Evolutionary conservation across 2,329 filamentous ascomycete species (phyloP).

Genomic region (Phaeosphaeriaceae sp.): DNA sequence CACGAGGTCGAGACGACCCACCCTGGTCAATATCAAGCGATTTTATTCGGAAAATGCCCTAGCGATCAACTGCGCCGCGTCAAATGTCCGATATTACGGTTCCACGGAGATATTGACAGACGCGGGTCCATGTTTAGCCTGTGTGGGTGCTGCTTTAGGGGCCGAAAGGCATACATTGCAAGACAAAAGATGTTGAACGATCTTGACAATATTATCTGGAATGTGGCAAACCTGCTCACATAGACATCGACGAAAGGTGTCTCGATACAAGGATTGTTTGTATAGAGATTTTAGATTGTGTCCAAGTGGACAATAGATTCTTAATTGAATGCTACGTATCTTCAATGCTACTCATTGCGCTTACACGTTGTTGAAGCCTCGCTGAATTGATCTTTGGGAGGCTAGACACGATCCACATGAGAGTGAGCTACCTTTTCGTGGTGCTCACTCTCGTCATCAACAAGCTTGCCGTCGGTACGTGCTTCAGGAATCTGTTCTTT

Average conservation of each 20-base stretch:
- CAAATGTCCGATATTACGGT: neutral
- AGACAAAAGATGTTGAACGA: too few relatives aligned
- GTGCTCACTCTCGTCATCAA: slow-evolving; percentile 23
- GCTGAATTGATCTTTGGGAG: neutral
- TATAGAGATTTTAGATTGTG: neutral
- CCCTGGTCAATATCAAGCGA: neutral
- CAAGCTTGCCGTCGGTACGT: slow-evolving; percentile 5
- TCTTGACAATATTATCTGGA: too few relatives aligned
- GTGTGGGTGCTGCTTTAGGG: neutral
- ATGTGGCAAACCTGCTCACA: too few relatives aligned
- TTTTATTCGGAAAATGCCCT: neutral
- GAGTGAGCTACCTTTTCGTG: slow-evolving; percentile 18
- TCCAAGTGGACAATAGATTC: too few relatives aligned
- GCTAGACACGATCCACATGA: slow-evolving; percentile 5
- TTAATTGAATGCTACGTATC: neutral
- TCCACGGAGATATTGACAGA: neutral
- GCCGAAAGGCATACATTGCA: too few relatives aligned
- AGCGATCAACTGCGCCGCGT: neutral
- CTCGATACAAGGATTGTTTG: neutral
- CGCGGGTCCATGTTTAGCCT: slow-evolving; percentile 6
- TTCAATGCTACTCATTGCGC: neutral
- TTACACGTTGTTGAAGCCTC: neutral
- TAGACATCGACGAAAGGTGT: too few relatives aligned
- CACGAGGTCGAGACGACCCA: neutral
- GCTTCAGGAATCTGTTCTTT: slow-evolving; percentile 14